phyloP scores from a whole-genome alignment of 805 yeast genomes.

The Metschnikowia anglica region DNA sequence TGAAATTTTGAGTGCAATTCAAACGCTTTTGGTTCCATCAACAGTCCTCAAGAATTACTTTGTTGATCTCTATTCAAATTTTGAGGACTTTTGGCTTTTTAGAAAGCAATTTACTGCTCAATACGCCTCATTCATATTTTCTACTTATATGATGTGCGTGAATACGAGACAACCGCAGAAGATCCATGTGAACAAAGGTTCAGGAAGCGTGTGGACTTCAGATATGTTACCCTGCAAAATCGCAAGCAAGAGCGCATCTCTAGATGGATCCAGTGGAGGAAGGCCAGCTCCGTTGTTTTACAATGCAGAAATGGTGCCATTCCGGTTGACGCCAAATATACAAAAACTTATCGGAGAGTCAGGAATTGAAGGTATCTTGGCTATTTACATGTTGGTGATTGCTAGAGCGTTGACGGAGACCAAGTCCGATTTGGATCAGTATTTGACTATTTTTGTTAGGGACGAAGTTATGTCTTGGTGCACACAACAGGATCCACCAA shows the following conservation, averaged over 20 bases:
- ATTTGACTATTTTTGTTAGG: slow-evolving; percentile 88
- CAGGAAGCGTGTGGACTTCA: slow-evolving; percentile 90
- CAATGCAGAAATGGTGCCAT: slow-evolving; percentile 91
- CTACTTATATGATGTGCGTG: slow-evolving; percentile 93
- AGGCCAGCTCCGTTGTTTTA: slow-evolving; percentile 80
- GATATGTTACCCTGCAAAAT: slow-evolving; percentile 93
- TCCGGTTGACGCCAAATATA: slow-evolving; percentile 92
- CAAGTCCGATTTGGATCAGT: slow-evolving; percentile 87
- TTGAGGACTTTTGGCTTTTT: slow-evolving; percentile 96
- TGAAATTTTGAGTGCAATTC: slow-evolving; percentile 88
- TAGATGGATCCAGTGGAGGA: slow-evolving; percentile 48
- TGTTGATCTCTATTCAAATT: slow-evolving; percentile 63
- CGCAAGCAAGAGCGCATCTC: slow-evolving; percentile 51
- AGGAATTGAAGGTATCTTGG: slow-evolving; percentile 87
- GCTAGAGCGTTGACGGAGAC: slow-evolving; percentile 89
- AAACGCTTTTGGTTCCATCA: slow-evolving; percentile 80
- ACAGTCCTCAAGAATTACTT: slow-evolving; percentile 81
- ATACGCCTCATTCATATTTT: slow-evolving; percentile 88
- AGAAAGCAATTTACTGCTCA: slow-evolving; percentile 92
- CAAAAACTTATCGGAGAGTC: slow-evolving; percentile 92
- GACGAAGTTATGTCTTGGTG: slow-evolving; percentile 96
- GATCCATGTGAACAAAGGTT: slow-evolving; percentile 73
- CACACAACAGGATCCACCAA: slow-evolving; percentile 70
- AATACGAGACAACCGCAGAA: slow-evolving; percentile 92
- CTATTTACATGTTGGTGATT: slow-evolving; percentile 79